Conservation (phyloP, 768 basidiomycete species). For the Russula brevipes region DNA sequence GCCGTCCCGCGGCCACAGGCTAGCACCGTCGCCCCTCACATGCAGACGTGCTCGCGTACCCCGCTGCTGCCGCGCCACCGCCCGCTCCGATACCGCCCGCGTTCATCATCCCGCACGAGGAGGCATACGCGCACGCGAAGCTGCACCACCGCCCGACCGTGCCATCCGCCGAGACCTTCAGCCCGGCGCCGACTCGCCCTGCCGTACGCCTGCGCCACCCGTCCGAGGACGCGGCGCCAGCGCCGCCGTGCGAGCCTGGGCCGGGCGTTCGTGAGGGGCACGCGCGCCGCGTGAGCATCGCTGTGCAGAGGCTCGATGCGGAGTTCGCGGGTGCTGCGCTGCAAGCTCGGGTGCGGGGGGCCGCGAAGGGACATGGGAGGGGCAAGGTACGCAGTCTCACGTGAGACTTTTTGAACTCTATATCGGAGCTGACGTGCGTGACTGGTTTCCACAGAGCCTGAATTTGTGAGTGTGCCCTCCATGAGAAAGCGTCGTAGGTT, state of each 20-base stretch:
- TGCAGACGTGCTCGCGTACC: too few species aligned
- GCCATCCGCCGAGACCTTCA: constrained; percentile 2
- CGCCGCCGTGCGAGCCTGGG: neutral
- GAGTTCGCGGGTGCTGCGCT: neutral
- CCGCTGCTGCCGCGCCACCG: too few species aligned
- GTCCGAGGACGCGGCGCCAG: neutral
- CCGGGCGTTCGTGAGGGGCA: neutral
- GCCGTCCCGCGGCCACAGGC: too few species aligned
- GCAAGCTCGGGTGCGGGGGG: neutral
- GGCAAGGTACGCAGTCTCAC: constrained; percentile 8
- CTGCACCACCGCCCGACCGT: neutral
- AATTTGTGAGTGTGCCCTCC: neutral
- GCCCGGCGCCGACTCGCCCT: neutral
- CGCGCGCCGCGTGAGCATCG: constrained; percentile 10
- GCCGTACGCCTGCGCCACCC: constrained; percentile 8
- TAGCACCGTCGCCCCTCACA: too few species aligned
- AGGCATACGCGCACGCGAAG: constrained; percentile 9
- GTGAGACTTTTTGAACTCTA: too few species aligned
- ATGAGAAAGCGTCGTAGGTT: neutral
- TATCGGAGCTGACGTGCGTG: neutral
- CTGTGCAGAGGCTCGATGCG: neutral
- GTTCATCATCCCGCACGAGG: constrained; percentile 15
- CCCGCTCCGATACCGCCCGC: too few species aligned
- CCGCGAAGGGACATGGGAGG: constrained; percentile 9
- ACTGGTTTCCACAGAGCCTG: constrained; percentile 1